Evolutionary conservation across 345 rosid species (phyloP), one percentile per base, ranked within the genome.

Genomic region (Theobroma cacao): DNA sequence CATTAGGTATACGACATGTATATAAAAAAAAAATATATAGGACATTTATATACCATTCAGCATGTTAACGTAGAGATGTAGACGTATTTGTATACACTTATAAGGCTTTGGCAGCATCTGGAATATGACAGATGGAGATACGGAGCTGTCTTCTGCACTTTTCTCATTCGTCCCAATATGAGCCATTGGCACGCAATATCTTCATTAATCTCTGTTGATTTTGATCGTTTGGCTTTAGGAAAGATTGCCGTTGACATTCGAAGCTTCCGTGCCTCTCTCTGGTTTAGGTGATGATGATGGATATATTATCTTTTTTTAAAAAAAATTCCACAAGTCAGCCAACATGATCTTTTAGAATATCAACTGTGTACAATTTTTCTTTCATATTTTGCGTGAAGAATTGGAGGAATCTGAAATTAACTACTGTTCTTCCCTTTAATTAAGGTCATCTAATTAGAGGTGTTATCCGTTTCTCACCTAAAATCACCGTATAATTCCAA

Each of bases 181-280:
- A 5, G 20, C 53, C 13, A 7, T 40, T 3, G 2, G 36, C 1
- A 10, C 3, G 13, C 50, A 45, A 10, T 1, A 1, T 40, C 30
- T 3, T 65, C n/a, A 12, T 28, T 60, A 3, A 11, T 11, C 3
- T 38, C 13, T 20, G 72, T 17, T 22, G 41, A 28, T 70, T 15
- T 15, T 47, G 24, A 28, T 34, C 12, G 1, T 7, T 24, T 26
- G 31, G 31, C 34, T 61, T 61, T 26, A 33, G 34, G 17, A 34
- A 64, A 22, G n/a, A 77, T 36, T n/a, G 53, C 17, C 65, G 55
- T 82, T 75, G 81, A 75, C 81, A 78, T 75, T 75, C 55, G 61
- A 72, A 72, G 34, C 76, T 70, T 76, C 59, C 20, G 7, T 33
- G 38, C 45, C 2, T 41, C 11, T 47, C 4, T 4, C 52, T 14